A percentile compares a stretch with the other conserved stretches of the same genome.
Conservation (phyloP, 306 rosid genomes). For the Glycine latifolia region DNA sequence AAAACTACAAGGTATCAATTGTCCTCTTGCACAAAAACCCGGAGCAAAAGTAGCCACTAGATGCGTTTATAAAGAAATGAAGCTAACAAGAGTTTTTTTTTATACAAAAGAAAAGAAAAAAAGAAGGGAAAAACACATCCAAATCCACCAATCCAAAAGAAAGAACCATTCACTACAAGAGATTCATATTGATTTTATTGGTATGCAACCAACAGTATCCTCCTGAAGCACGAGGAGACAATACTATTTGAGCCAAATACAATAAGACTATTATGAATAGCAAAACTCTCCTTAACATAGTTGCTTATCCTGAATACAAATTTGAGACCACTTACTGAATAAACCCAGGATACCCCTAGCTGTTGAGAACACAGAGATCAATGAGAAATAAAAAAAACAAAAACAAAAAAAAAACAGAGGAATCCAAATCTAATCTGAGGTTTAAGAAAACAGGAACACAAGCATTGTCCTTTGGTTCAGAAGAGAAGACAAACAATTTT, state of each 20-base stretch:
- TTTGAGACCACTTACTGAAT: too few relatives aligned
- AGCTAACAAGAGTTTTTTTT: conserved; percentile 2
- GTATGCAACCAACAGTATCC: not conserved
- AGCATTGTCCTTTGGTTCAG: not conserved
- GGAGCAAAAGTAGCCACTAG: conserved; percentile 2
- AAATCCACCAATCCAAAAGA: conserved; percentile 19
- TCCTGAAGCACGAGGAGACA: not conserved
- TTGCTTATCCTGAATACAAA: not conserved
- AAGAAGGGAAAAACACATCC: not conserved
- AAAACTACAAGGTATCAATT: conserved; percentile 6
- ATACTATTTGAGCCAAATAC: not conserved
- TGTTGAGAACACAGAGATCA: not conserved
- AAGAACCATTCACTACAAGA: not conserved
- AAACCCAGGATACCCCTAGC: not conserved
- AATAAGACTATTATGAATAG: not conserved
- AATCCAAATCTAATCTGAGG: conserved; percentile 21
- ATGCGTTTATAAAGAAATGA: not conserved
- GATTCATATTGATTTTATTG: conserved; percentile 6
- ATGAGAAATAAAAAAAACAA: not conserved
- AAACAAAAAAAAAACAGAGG: too few relatives aligned
- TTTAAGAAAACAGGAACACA: conserved; percentile 23
- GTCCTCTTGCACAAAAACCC: conserved; percentile 2
- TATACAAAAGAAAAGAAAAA: too few relatives aligned
- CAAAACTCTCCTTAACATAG: not conserved
- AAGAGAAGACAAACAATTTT: not conserved